These are phyloP conservation scores for Boletus sp. DNA, from an alignment of 768 basidiomycete genomes.

Conservation along the genomic window DNA sequence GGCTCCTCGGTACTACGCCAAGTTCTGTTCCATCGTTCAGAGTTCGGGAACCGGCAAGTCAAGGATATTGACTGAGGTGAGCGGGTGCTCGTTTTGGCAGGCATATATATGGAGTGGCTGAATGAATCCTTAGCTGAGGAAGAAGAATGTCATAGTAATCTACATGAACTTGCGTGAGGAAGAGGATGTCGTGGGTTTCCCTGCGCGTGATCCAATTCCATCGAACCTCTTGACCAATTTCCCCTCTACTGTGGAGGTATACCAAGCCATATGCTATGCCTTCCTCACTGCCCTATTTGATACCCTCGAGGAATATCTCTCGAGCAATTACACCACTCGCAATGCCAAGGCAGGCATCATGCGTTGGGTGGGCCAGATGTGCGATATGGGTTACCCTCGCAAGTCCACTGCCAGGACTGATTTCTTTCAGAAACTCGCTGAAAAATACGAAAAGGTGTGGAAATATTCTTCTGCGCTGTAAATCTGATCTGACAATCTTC, in stretches of 20 bases:
- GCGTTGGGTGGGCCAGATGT: neutral
- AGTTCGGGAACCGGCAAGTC: constrained; percentile 3
- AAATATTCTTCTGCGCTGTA: no score
- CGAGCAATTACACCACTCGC: neutral
- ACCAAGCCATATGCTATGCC: neutral
- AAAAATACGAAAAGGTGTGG: neutral
- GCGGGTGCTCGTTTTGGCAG: neutral
- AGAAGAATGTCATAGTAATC: neutral
- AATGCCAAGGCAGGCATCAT: neutral
- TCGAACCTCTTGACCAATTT: neutral
- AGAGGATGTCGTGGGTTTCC: neutral
- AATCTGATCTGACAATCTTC: neutral
- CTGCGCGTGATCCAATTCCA: neutral
- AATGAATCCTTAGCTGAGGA: neutral
- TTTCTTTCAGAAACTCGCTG: no score
- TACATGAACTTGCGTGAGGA: neutral
- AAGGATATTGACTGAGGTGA: constrained; percentile 2
- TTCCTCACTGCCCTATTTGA: constrained; percentile 9
- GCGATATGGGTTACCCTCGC: neutral
- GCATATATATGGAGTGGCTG: neutral
- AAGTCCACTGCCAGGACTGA: neutral
- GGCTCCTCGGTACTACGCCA: neutral
- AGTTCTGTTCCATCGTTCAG: constrained; percentile 3
- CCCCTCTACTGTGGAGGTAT: neutral
- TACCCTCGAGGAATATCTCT: neutral